These are phyloP conservation scores for Pseudomassariella vexata DNA, from an alignment of 2,329 filamentous ascomycete genomes.

Conservation along the genomic window DNA sequence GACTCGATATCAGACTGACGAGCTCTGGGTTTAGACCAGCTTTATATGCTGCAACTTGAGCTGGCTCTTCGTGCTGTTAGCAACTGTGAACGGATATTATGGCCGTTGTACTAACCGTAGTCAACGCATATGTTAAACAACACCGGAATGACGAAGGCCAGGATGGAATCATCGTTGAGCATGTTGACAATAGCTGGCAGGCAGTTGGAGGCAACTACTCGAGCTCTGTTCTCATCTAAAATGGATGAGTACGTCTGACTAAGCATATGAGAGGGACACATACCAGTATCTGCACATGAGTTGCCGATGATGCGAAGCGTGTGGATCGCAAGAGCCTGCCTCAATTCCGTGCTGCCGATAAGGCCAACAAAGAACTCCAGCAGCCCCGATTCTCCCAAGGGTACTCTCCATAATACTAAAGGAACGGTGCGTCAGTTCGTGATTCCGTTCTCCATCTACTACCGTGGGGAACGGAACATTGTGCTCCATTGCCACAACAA, in stretches of 20 bases:
- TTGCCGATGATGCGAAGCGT: slow-evolving; percentile 55
- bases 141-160: slow-evolving; percentile 51
- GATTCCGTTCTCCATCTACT: too few relatives aligned
- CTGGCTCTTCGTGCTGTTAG: slow-evolving; percentile 40
- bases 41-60: slow-evolving; percentile 49
- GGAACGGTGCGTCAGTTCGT: slow-evolving; percentile 10
- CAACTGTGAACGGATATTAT: not conserved
- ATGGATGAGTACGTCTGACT: too few relatives aligned
- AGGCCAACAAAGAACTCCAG: slow-evolving; percentile 49
- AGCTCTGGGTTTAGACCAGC: slow-evolving; percentile 44
- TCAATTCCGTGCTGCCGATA: slow-evolving; percentile 31
- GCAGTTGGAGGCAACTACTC: slow-evolving; percentile 43
- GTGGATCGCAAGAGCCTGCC: slow-evolving; percentile 43
- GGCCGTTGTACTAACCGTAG: slow-evolving; percentile 42
- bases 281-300: slow-evolving; percentile 55
- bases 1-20: slow-evolving; percentile 41
- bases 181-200: slow-evolving; percentile 42
- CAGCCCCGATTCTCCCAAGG: slow-evolving; percentile 52
- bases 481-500: too few relatives aligned
- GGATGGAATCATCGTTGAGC: slow-evolving; percentile 39
- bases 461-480: too few relatives aligned
- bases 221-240: slow-evolving; percentile 55
- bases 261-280: too few relatives aligned
- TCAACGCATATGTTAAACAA: slow-evolving; percentile 59
- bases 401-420: slow-evolving; percentile 49